Evolutionary conservation across 2,329 filamentous ascomycete genomes (phyloP), one percentile per base, ranked within the genome.

Genomic region (Colletotrichum acutatum): DNA sequence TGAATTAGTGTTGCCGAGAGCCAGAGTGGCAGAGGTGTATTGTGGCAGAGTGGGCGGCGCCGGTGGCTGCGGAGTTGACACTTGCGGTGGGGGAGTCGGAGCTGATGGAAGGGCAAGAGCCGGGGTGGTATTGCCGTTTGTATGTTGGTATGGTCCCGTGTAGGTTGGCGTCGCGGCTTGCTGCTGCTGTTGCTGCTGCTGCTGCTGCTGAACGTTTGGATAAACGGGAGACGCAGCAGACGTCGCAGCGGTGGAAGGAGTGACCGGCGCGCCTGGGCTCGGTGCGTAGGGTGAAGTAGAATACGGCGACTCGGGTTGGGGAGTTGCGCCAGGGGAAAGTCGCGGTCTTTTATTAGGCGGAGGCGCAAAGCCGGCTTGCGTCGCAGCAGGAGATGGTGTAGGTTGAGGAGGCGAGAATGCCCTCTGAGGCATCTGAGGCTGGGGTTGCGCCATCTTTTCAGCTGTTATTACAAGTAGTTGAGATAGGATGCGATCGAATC

Each of bases 311-410:
- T 85, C 87, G 71, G 92, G 91, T 76, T 92, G 91, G 32, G 93
- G 91, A n/a, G 87, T 84, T 42, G 91, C 89, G 70, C 91, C 91
- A 64, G 92, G 91, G 30, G 92, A 94, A 60, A 94, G 84, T 69
- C 90, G 92, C 80, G 89, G 92, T 80, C 93, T 90, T 84, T 97
- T 96, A 72, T 89, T 90, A 19, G 94, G 91, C 61, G 93, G 93
- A 61, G 92, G 89, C 72, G 82, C 79, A 77, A 83, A 92, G 65
- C 82, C 83, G 19, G 87, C 83, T 75, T 89, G 88, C 37, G 87
- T 85, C 26, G 88, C 84, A 62, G 86, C 88, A 57, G 92, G 91
- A 28, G 92, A 92, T 28, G 91, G 88, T 46, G 88, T 87, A 61
- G 87, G 87, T 70, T 90, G 91, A 34, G 89, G 87, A 76, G 90